Base-by-base conservation (phyloP, 106 monocot species). In the Ottelia alismoides region DNA sequence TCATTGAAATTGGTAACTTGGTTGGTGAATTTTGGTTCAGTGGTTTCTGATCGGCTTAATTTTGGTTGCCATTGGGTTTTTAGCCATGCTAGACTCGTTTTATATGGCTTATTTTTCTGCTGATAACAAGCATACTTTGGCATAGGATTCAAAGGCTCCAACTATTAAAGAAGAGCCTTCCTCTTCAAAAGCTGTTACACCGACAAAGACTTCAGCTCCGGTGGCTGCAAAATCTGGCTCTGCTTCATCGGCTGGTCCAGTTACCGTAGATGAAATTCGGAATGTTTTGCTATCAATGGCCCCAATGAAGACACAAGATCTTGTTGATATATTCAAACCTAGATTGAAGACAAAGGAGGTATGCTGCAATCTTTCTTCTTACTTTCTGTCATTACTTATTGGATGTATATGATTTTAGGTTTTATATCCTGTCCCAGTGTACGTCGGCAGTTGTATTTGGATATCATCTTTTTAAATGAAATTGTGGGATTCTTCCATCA, bases 221-320 rank as follows among this genome's bases (percentile, higher is more conserved):
- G 7, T 47, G 45, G 49, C 71, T 52, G 29, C 70, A 53, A 65
- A 31, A 72, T 29, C 68, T 72, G 55, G 54, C 60, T 20, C 68
- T 21, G 40, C 64, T 7, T 14, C 69, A 29, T 55, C 74, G 16
- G 49, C 43, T 43, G 72, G 76, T 50, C 81, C 94, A 51, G 89
- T 89, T 40, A 74, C 85, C 22, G 89, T 89, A 70, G 89, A 98
- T 1, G 96, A 98, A 70, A 89, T 98, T 32, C 73, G 89, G 47
- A 56, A 61, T 65, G 85, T 77, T 69, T 73, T 98, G 45, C 62
- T 76, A 44, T 63, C 70, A 18, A 67, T 53, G 58, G 70, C 76
- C 55, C 84, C 85, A 24, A 57, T 89, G 16, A 98, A 89, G 18
- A 96, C 96, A 58, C 96, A 96, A 65, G 81, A 89, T 18, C 64